Conservation (phyloP, 2,329 filamentous ascomycete genomes). For the Apiospora sp. region DNA sequence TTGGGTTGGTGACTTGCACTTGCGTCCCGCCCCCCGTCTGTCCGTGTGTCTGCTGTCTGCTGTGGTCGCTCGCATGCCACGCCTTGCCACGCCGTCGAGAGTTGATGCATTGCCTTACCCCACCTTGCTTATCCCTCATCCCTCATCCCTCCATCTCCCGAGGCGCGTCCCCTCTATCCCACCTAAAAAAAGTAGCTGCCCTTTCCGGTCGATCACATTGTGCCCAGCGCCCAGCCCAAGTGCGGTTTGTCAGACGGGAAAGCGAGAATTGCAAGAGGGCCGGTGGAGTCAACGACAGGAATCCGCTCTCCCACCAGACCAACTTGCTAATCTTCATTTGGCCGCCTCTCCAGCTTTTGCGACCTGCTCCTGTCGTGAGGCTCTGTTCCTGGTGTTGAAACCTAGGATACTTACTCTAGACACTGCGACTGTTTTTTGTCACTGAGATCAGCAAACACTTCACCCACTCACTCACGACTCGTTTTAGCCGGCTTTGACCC, state of each 20-base stretch:
- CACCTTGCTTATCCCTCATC: constrained; percentile 20
- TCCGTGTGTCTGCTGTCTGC: not conserved
- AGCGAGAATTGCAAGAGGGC: constrained; percentile 7
- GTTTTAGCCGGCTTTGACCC: not conserved
- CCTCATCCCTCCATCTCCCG: constrained; percentile 5
- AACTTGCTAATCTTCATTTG: constrained; percentile 21
- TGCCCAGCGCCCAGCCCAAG: constrained; percentile 10
- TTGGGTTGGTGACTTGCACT: constrained; percentile 1
- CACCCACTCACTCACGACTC: not conserved
- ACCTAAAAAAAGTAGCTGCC: constrained; percentile 4
- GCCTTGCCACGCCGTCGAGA: not conserved
- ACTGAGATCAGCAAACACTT: not conserved
- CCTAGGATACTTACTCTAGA: not conserved
- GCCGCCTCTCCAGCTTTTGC: constrained; percentile 17
- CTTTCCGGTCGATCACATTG: constrained; percentile 19
- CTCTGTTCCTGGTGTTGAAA: constrained; percentile 15
- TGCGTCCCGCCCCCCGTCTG: constrained; percentile 5
- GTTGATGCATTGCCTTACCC: constrained; percentile 8
- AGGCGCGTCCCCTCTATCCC: not conserved
- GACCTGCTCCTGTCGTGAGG: constrained; percentile 4
- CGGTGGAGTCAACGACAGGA: constrained; percentile 3
- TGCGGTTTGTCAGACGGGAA: constrained; percentile 18
- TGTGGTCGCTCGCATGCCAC: not conserved
- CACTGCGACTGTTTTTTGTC: not conserved
- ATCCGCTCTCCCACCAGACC: constrained; percentile 10